Conservation (phyloP, 495 filamentous ascomycete genomes). For the Daldinia grandis region DNA sequence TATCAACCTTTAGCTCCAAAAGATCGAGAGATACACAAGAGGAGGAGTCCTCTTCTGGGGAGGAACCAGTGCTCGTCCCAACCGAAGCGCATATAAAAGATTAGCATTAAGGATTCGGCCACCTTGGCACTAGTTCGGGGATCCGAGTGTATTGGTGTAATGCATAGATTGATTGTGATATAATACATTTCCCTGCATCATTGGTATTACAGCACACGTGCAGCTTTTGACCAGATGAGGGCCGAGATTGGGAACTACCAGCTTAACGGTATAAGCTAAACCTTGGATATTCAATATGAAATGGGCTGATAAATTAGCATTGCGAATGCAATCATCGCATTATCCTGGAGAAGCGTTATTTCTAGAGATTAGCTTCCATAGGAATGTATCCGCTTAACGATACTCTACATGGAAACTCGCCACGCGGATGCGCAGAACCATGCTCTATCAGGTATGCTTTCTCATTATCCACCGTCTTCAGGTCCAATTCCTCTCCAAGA, state of each 20-base stretch:
- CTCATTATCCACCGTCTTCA: conserved; percentile 38
- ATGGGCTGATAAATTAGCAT: neutral
- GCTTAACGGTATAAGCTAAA: neutral
- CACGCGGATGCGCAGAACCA: conserved; percentile 40
- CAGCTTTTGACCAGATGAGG: neutral
- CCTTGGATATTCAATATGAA: neutral
- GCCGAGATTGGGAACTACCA: neutral
- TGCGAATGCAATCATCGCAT: neutral
- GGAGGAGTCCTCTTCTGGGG: conserved; percentile 18
- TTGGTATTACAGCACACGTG: neutral
- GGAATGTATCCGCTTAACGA: conserved; percentile 36
- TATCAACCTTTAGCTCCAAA: conserved; percentile 5
- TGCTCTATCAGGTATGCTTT: conserved; percentile 43
- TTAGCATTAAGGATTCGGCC: neutral
- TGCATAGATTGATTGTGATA: neutral
- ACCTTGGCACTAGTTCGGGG: neutral
- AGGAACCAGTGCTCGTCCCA: conserved; percentile 27
- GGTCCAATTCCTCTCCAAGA: conserved; percentile 32
- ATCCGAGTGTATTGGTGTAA: neutral
- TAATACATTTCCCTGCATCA: neutral
- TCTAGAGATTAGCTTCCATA: neutral
- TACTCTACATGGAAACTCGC: conserved; percentile 40
- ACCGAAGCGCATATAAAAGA: conserved; percentile 20
- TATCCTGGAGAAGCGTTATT: neutral
- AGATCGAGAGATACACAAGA: neutral